Percentiles rank a stretch among this genome's conserved stretches.
Conservation (phyloP, 1,284 basidiomycete species). For the Mycena citricolor region DNA sequence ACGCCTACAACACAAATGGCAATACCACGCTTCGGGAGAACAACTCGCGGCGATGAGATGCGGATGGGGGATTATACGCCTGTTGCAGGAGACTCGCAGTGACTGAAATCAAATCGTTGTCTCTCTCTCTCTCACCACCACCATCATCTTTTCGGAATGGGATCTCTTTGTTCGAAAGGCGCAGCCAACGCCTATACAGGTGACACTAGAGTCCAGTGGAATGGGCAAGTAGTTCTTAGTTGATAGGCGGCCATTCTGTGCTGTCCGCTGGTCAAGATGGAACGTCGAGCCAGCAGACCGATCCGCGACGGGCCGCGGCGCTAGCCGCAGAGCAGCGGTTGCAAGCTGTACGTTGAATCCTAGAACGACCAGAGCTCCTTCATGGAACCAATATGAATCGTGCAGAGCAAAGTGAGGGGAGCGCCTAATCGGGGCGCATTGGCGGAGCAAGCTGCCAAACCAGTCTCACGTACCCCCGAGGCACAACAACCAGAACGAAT, state of each 20-base stretch:
- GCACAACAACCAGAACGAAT: slow-evolving; percentile 53
- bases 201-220: too few species aligned
- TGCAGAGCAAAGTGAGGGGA: slow-evolving; percentile 38
- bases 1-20: slow-evolving; percentile 51
- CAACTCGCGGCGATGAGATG: slow-evolving; percentile 9
- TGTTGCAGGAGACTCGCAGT: slow-evolving; percentile 8
- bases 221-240: slow-evolving; percentile 41
- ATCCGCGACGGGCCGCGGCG: slow-evolving; percentile 63
- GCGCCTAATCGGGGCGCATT: slow-evolving; percentile 63
- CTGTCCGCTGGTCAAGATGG: slow-evolving; percentile 3
- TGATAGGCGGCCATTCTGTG: slow-evolving; percentile 47
- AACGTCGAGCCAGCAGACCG: slow-evolving; percentile 30
- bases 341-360: slow-evolving; percentile 52
- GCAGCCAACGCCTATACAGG: slow-evolving; percentile 11
- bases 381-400: slow-evolving; percentile 4
- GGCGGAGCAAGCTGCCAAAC: slow-evolving; percentile 54
- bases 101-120: slow-evolving; percentile 14
- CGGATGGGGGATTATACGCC: slow-evolving; percentile 16
- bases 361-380: not conserved
- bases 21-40: slow-evolving; percentile 13
- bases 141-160: slow-evolving; percentile 55
- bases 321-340: slow-evolving; percentile 68
- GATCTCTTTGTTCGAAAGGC: slow-evolving; percentile 64
- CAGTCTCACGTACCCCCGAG: slow-evolving; percentile 42
- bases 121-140: slow-evolving; percentile 11